Evolutionary conservation across 208 protist genomes (phyloP).

Genomic region (Trypanosomatidae sp.): DNA sequence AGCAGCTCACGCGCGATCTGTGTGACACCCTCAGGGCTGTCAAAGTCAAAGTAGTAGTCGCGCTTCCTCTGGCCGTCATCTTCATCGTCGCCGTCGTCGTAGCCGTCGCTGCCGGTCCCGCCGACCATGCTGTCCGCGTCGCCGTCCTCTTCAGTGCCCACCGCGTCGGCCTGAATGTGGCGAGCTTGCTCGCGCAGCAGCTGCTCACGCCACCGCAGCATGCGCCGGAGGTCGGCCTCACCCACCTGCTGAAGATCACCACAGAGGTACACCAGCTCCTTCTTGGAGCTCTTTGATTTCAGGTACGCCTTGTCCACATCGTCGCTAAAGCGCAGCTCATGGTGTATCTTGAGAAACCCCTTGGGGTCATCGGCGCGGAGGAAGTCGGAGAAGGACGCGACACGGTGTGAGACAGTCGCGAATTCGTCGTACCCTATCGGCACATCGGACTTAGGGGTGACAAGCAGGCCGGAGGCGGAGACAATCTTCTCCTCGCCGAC

Average conservation of each 20-base stretch:
- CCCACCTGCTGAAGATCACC: slow-evolving; percentile 95
- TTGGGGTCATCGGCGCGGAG: slow-evolving; percentile 89
- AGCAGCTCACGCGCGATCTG: slow-evolving; percentile 87
- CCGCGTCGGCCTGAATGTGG: slow-evolving; percentile 15
- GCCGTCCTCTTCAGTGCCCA: slow-evolving; percentile 18
- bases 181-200: slow-evolving; percentile 68
- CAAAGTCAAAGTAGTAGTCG: slow-evolving; percentile 60
- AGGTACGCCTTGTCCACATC: slow-evolving; percentile 81
- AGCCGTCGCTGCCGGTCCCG: slow-evolving; percentile 22
- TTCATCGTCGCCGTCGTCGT: slow-evolving; percentile 26
- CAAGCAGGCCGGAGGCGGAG: slow-evolving; percentile 61
- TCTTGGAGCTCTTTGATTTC: slow-evolving; percentile 82
- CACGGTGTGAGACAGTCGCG: slow-evolving; percentile 74
- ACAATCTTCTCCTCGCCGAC: slow-evolving; percentile 91
- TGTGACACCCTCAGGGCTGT: slow-evolving; percentile 79
- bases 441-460: slow-evolving; percentile 78
- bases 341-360: slow-evolving; percentile 81
- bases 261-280: slow-evolving; percentile 92
- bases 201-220: slow-evolving; percentile 95
- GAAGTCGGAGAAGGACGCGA: slow-evolving; percentile 89
- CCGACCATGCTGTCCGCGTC: slow-evolving; percentile 33
- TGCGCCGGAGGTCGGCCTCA: slow-evolving; percentile 90
- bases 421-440: slow-evolving; percentile 93
- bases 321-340: slow-evolving; percentile 88
- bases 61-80: slow-evolving; percentile 33